These are phyloP conservation scores for Tausonia pullulans DNA, from an alignment of 1,284 basidiomycete genomes.

Conservation along the genomic window DNA sequence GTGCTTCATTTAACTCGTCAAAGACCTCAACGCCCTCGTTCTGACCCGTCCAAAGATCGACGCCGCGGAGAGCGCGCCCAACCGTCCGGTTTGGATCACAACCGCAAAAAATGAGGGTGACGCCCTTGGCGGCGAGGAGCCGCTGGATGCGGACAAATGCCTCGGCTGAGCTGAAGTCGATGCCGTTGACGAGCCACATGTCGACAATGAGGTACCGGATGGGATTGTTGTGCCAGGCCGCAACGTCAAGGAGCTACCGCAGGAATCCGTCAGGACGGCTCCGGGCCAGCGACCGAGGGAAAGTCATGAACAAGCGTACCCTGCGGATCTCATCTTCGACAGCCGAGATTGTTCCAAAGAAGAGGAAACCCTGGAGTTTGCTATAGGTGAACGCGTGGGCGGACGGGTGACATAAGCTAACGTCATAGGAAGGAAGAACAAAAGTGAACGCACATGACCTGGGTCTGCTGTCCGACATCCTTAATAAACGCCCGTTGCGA, in stretches of 20 bases:
- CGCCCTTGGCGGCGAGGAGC: slow-evolving; percentile 59
- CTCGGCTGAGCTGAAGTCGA: slow-evolving; percentile 92
- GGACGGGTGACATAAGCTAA: not conserved
- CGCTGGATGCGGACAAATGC: slow-evolving; percentile 87
- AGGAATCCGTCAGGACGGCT: slow-evolving; percentile 25
- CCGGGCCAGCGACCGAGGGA: not conserved
- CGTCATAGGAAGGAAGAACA: not conserved
- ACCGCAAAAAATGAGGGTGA: slow-evolving; percentile 85
- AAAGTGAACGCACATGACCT: slow-evolving; percentile 45
- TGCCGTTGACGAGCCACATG: slow-evolving; percentile 43
- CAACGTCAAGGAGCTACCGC: slow-evolving; percentile 57
- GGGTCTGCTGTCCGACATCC: slow-evolving; percentile 83
- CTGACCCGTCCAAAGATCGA: slow-evolving; percentile 57
- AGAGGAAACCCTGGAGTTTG: slow-evolving; percentile 56
- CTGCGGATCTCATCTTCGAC: slow-evolving; percentile 59
- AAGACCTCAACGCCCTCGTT: slow-evolving; percentile 73
- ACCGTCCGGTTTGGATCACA: slow-evolving; percentile 39
- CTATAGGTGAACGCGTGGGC: not conserved
- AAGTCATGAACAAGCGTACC: slow-evolving; percentile 23
- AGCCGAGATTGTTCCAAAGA: slow-evolving; percentile 87
- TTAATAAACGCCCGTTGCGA: slow-evolving; percentile 81
- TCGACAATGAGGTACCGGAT: slow-evolving; percentile 63
- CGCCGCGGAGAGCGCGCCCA: slow-evolving; percentile 57
- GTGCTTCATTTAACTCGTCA: slow-evolving; percentile 70
- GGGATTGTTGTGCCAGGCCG: slow-evolving; percentile 64